phyloP scores from a whole-genome alignment of 164 flowering plant genomes.

The Sedum album region DNA sequence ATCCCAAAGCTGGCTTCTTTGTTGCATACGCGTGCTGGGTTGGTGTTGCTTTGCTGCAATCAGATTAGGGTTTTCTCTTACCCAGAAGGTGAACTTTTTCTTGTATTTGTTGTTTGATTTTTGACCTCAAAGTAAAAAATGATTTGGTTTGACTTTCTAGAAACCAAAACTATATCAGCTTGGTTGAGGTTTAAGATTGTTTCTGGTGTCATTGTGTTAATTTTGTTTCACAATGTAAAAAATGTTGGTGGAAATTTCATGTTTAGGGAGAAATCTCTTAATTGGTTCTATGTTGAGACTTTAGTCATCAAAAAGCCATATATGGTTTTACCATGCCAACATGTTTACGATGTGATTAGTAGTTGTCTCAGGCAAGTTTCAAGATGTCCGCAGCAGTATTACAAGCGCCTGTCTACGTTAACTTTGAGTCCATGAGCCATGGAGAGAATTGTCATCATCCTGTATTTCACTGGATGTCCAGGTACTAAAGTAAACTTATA shows the following conservation, averaged over 20 bases:
- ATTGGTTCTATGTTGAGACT: too few species aligned
- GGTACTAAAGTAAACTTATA: conserved; percentile 52
- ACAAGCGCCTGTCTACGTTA: conserved; percentile 31
- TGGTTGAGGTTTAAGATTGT: conserved; percentile 8
- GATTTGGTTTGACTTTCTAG: not conserved
- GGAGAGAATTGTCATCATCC: conserved; percentile 87
- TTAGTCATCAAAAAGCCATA: not conserved
- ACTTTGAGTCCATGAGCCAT: conserved; percentile 78
- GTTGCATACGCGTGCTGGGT: conserved; percentile 69
- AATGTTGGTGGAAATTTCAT: too few species aligned
- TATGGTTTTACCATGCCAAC: not conserved
- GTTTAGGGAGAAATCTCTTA: too few species aligned
- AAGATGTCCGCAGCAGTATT: not conserved
- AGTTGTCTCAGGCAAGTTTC: not conserved
- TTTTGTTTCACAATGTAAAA: too few species aligned
- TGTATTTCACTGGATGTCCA: conserved; percentile 56
- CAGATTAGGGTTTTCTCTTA: conserved; percentile 49
- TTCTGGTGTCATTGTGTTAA: too few species aligned
- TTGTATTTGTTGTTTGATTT: conserved; percentile 11
- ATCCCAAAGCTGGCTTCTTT: conserved; percentile 64
- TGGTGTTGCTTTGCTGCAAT: conserved; percentile 32
- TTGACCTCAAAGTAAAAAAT: not conserved
- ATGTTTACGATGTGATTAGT: not conserved
- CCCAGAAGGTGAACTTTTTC: conserved; percentile 57
- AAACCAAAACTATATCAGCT: not conserved